Base-by-base conservation (phyloP, 228 moss, liverwort and hornwort species). In the Sphagnum magellanicum region DNA sequence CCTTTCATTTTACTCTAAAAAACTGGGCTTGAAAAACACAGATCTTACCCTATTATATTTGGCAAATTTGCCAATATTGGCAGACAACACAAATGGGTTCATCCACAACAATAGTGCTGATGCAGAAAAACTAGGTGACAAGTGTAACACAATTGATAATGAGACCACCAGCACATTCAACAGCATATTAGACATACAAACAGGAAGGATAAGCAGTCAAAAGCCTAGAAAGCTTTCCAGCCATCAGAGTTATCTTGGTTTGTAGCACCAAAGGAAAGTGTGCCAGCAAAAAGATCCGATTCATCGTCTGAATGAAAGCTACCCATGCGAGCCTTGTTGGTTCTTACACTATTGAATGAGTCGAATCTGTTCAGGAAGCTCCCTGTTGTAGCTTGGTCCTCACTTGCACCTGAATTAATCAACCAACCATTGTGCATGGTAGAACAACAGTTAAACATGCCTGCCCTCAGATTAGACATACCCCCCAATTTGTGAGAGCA, bases 271-370 rank as follows among this genome's bases (percentile, higher is more conserved):
- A 81, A 84, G 64, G 79, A 65, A 65, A 79, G 81, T 17, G 74
- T 62, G 3, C 76, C 74, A 10, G 80, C 74, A 74, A 90, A 90
- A 66, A 61, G 65, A 77, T 87, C 82, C 10, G 80, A 70, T 63
- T 84, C 90, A 50, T 87, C 90, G 53, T 90, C 87, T 10, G 84
- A 85, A 50, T 73, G 73, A 69, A 81, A 78, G 65, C 84, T 79
- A 74, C 78, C 69, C 48, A 71, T 74, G 6, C 72, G 82, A 11
- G 7, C 60, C 76, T 82, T 80, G 72, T 77, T 79, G 67, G 58
- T 63, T 81, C 74, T 78, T 62, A 82, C 82, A 67, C 87, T 90
- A 75, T 49, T 87, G 52, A 90, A 83, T n/a, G 90, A 90, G 52
- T 90, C 88, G 55, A 90, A 90, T 63, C 88, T 79, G 63, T 74